Conservation (phyloP, 768 basidiomycete genomes). For the Xerocomus brunneocitrinus region DNA sequence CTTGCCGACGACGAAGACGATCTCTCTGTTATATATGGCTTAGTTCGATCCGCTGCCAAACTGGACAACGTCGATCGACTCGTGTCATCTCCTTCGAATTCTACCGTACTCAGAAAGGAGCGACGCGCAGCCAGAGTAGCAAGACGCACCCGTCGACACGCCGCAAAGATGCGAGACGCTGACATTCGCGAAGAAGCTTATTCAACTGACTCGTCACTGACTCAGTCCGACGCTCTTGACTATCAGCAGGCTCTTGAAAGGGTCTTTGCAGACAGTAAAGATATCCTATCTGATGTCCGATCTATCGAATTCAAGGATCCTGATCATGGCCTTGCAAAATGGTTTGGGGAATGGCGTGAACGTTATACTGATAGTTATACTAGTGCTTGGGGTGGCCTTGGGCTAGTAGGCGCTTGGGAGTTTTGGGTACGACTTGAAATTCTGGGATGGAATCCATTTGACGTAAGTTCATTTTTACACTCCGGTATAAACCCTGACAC, state of each 20-base stretch:
- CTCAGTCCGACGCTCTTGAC: slow-evolving; percentile 61
- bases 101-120: slow-evolving; percentile 43
- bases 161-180: slow-evolving; percentile 24
- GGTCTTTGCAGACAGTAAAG: slow-evolving; percentile 47
- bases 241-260: slow-evolving; percentile 59
- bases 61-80: slow-evolving; percentile 56
- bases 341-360: slow-evolving; percentile 71
- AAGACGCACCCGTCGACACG: slow-evolving; percentile 47
- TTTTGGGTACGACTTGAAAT: slow-evolving; percentile 90
- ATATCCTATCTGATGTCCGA: slow-evolving; percentile 73
- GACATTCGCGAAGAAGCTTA: slow-evolving; percentile 66
- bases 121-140: slow-evolving; percentile 55
- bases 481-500: slow-evolving; percentile 3
- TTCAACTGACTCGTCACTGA: slow-evolving; percentile 78
- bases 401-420: slow-evolving; percentile 86
- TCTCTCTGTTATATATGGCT: slow-evolving; percentile 62
- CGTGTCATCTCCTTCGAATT: slow-evolving; percentile 41
- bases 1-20: slow-evolving; percentile 79
- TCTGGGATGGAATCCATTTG: slow-evolving; percentile 83
- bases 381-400: slow-evolving; percentile 87
- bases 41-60: slow-evolving; percentile 30
- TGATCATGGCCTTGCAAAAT: slow-evolving; percentile 57
- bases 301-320: slow-evolving; percentile 85
- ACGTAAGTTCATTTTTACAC: slow-evolving; percentile 42
- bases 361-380: slow-evolving; percentile 76